Evolutionary conservation across 345 rosid genomes (phyloP).

Genomic region (Linum tenue): DNA sequence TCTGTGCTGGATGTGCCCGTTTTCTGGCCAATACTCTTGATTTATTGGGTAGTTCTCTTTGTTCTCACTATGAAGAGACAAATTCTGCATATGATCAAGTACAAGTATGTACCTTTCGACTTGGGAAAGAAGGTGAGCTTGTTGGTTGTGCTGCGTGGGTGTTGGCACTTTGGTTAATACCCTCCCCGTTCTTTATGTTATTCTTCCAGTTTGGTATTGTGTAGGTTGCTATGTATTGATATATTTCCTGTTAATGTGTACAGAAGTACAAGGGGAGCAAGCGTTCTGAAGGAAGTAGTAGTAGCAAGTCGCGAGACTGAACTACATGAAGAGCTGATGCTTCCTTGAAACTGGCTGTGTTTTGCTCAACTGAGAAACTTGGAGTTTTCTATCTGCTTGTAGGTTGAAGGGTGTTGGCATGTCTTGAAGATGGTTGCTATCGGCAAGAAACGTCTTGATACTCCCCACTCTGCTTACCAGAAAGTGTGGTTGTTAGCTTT

Average conservation of each 20-base stretch:
- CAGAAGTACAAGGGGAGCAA: neutral
- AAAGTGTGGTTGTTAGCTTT: no score
- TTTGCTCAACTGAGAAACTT: no score
- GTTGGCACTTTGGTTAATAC: no score
- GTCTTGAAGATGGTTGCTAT: no score
- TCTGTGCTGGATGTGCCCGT: slow-evolving; percentile 72
- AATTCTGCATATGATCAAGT: slow-evolving; percentile 77
- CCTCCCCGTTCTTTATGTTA: neutral
- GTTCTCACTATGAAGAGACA: slow-evolving; percentile 73
- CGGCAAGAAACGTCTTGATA: no score
- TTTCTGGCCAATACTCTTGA: slow-evolving; percentile 79
- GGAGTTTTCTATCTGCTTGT: no score
- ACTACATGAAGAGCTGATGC: no score
- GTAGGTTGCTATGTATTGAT: neutral
- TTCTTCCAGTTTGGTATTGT: neutral
- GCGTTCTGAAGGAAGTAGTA: neutral
- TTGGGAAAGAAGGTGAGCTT: slow-evolving; percentile 63
- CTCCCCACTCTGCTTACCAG: no score
- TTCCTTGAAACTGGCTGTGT: no score
- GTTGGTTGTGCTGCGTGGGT: neutral
- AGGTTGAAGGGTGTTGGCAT: no score
- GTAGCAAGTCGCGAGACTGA: neutral
- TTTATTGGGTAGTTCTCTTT: slow-evolving; percentile 74
- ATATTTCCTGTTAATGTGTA: no score
- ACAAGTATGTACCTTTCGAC: slow-evolving; percentile 60